phyloP scores from a whole-genome alignment of 768 basidiomycete genomes.

The Mycena olivaceomarginata region DNA sequence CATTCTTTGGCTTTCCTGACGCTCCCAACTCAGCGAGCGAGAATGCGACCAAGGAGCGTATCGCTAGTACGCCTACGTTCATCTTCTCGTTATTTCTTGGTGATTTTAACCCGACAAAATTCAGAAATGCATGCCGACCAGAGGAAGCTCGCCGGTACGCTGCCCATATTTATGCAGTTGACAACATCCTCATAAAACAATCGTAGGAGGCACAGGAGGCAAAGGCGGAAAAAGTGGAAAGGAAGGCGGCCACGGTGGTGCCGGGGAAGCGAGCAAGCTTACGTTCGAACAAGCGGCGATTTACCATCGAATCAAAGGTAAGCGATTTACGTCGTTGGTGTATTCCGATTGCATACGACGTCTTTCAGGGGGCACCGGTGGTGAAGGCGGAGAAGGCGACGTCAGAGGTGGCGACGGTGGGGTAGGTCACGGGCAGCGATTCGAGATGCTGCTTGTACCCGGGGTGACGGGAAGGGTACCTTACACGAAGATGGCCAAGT shows the following conservation, averaged over 20 bases:
- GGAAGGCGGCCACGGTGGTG: constrained; percentile 1
- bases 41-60: constrained; percentile 3
- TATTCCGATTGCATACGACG: constrained; percentile 3
- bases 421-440: not conserved
- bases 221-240: constrained; percentile 1
- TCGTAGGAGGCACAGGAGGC: constrained; percentile 12
- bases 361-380: constrained; percentile 14
- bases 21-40: constrained; percentile 6
- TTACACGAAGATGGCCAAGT: not conserved
- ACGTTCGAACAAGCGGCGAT: constrained; percentile 7
- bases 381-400: constrained; percentile 12
- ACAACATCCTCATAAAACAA: constrained; percentile 1
- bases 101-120: not conserved
- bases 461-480: not conserved
- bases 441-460: constrained; percentile 6
- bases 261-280: constrained; percentile 7
- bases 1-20: not conserved
- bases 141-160: constrained; percentile 1
- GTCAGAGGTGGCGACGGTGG: not conserved
- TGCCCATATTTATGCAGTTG: not conserved
- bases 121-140: constrained; percentile 2
- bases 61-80: constrained; percentile 9
- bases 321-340: constrained; percentile 6
- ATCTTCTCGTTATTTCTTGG: constrained; percentile 11
- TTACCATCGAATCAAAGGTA: not conserved